phyloP scores from a whole-genome alignment of 495 filamentous ascomycete genomes.

The Aspergillus bridgeri region DNA sequence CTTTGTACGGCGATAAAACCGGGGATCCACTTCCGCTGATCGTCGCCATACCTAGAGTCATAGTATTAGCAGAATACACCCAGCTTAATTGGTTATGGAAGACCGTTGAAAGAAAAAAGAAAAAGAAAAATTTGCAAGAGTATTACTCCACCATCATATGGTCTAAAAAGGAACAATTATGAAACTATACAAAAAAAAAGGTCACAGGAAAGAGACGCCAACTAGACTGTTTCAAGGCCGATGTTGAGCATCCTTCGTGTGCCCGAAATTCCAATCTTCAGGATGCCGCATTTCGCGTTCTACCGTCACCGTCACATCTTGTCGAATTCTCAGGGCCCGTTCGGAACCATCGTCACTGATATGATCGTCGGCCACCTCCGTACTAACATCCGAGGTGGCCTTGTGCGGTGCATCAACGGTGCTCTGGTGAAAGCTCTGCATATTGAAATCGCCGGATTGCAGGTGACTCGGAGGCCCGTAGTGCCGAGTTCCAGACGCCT shows the following conservation, averaged over 20 bases:
- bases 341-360: constrained; percentile 42
- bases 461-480: constrained; percentile 34
- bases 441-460: constrained; percentile 31
- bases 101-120: too few relatives aligned
- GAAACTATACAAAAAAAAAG: constrained; percentile 2
- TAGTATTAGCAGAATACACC: background rate
- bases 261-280: constrained; percentile 18
- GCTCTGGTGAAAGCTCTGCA: constrained; percentile 33
- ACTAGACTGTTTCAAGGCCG: constrained; percentile 11
- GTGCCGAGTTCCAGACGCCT: constrained; percentile 27
- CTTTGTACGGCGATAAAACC: background rate
- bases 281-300: constrained; percentile 33
- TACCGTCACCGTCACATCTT: constrained; percentile 46
- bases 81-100: too few relatives aligned
- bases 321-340: constrained; percentile 42
- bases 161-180: too few relatives aligned
- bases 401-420: constrained; percentile 29
- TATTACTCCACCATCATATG: too few relatives aligned
- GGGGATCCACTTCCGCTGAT: background rate
- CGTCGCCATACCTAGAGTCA: background rate
- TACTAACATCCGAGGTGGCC: constrained; percentile 31
- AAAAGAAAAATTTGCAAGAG: too few relatives aligned
- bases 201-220: background rate
- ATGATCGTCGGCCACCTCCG: constrained; percentile 27
- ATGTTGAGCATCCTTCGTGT: background rate